Percentiles rank a stretch among this genome's conserved stretches.
These are phyloP conservation scores for Chlorella sp. DNA, from an alignment of 139 green algal species.

Conservation along the genomic window DNA sequence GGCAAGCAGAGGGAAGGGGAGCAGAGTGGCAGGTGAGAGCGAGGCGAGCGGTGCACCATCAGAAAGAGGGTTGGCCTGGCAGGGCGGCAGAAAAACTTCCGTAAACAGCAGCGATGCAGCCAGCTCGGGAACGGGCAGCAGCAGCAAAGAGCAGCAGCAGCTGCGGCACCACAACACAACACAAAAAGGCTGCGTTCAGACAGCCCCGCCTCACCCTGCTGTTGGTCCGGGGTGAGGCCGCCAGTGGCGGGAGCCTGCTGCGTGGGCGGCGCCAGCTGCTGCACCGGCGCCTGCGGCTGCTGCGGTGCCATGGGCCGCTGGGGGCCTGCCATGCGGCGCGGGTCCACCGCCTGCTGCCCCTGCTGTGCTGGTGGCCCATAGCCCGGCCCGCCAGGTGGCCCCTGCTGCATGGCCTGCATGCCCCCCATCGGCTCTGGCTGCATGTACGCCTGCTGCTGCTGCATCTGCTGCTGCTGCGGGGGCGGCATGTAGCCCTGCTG, in stretches of 20 bases:
- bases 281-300: slow-evolving; percentile 9
- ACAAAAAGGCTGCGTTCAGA: background rate
- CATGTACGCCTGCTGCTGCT: slow-evolving; percentile 35
- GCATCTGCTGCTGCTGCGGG: slow-evolving; percentile 1
- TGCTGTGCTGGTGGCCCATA: background rate
- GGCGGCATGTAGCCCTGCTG: background rate
- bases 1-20: background rate
- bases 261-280: background rate
- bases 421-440: background rate
- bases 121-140: background rate
- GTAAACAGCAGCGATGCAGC: background rate
- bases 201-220: slow-evolving; percentile 14
- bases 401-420: slow-evolving; percentile 2
- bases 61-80: background rate
- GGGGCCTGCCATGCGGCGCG: background rate
- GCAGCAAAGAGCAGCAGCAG: background rate
- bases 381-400: background rate
- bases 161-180: background rate
- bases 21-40: background rate
- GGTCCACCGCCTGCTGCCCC: background rate
- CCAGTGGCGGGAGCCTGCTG: background rate
- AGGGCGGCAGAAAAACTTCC: background rate
- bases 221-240: slow-evolving; percentile 18
- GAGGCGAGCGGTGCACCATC: background rate
- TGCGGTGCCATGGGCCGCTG: background rate